These are phyloP conservation scores for Cornus florida DNA, from an alignment of 148 eudicot genomes.

Conservation along the genomic window DNA sequence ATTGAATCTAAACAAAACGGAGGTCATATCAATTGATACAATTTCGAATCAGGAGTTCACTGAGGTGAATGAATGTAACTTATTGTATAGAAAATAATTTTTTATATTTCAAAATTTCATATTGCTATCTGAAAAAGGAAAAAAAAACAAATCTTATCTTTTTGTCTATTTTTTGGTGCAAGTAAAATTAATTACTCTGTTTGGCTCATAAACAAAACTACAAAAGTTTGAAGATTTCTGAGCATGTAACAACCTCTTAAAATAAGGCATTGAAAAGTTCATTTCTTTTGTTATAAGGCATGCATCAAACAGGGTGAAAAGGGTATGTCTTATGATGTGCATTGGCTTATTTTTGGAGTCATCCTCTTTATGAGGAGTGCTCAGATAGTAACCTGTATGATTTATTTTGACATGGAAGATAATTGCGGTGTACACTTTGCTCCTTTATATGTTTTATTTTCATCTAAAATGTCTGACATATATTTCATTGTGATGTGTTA, in stretches of 20 bases:
- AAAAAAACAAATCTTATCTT: too few relatives aligned
- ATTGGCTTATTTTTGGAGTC: neutral
- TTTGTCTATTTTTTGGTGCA: neutral
- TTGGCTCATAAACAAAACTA: neutral
- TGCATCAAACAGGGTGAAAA: neutral
- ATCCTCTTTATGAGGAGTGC: neutral
- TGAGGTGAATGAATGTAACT: constrained; percentile 52
- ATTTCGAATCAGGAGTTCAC: constrained; percentile 96
- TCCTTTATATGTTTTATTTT: constrained; percentile 3
- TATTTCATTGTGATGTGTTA: constrained; percentile 28
- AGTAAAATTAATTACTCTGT: neutral
- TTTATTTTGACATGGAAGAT: neutral
- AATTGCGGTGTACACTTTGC: neutral
- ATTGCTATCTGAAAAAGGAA: too few relatives aligned
- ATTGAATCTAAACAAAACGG: constrained; percentile 85
- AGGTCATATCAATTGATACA: constrained; percentile 70
- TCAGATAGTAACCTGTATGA: too few relatives aligned
- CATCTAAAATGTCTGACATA: constrained; percentile 19
- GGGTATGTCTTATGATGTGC: neutral
- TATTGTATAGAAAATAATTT: neutral
- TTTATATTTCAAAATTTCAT: neutral
- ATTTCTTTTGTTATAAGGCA: neutral
- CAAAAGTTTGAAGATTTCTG: neutral
- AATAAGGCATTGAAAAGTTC: neutral
- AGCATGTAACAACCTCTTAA: neutral